A percentile compares a stretch with the other conserved stretches of the same genome.
Conservation (phyloP, 140 eudicot species). For the Senecio squalidus region DNA sequence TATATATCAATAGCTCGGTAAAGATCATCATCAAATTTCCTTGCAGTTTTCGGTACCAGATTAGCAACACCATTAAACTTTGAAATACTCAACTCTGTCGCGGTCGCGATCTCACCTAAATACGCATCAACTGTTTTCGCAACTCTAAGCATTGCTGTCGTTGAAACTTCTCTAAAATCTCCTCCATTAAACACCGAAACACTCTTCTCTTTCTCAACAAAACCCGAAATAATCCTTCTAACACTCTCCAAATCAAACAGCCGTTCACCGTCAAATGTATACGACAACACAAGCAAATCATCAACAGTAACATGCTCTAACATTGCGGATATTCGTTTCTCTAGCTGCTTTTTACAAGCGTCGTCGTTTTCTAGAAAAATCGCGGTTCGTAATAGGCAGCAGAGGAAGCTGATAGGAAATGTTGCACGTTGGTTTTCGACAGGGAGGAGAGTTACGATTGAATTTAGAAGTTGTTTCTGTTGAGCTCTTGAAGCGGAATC, state of each 20-base stretch:
- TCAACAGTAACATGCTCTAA: slow-evolving; percentile 88
- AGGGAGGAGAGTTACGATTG: slow-evolving; percentile 64
- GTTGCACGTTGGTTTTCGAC: slow-evolving; percentile 55
- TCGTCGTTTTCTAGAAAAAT: slow-evolving; percentile 60
- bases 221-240: slow-evolving; percentile 73
- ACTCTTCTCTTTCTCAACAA: slow-evolving; percentile 92
- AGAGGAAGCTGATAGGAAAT: slow-evolving; percentile 77
- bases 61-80: slow-evolving; percentile 91
- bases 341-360: slow-evolving; percentile 60
- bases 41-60: slow-evolving; percentile 74
- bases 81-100: slow-evolving; percentile 58
- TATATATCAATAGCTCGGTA: slow-evolving; percentile 93
- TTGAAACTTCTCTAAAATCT: slow-evolving; percentile 58
- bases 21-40: slow-evolving; percentile 87
- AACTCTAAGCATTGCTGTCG: slow-evolving; percentile 71
- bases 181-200: slow-evolving; percentile 93
- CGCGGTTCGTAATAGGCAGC: slow-evolving; percentile 78
- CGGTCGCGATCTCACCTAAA: slow-evolving; percentile 81
- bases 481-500: slow-evolving; percentile 36
- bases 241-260: slow-evolving; percentile 89
- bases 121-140: slow-evolving; percentile 94
- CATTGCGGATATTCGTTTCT: slow-evolving; percentile 64
- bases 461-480: slow-evolving; percentile 57
- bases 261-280: slow-evolving; percentile 79
- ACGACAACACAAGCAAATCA: slow-evolving; percentile 67